A percentile compares a stretch with the other conserved stretches of the same genome.
Evolutionary conservation across 345 rosid species (phyloP).

Genomic region (Leavenworthia alabamica): DNA sequence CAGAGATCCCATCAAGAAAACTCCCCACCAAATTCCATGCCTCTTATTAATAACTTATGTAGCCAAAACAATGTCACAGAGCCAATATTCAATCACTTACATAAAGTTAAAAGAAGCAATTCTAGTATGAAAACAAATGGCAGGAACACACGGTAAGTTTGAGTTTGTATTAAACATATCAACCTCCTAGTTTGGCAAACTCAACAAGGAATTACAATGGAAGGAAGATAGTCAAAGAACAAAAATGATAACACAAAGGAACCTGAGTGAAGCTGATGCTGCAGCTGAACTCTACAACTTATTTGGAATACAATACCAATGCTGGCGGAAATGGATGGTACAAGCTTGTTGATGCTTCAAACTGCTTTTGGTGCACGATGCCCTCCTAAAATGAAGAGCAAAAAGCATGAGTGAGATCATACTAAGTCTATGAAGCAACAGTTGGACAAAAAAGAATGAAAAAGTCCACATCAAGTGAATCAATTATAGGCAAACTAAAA

Average conservation of each 20-base stretch:
- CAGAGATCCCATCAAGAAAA: conserved; percentile 31
- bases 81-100: not conserved
- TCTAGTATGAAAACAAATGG: not conserved
- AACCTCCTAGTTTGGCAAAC: conserved; percentile 12
- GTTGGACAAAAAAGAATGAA: not conserved
- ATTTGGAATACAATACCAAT: conserved; percentile 31
- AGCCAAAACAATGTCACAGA: conserved; percentile 8
- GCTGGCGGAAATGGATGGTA: conserved; percentile 19
- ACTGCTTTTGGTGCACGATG: conserved; percentile 38
- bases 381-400: conserved; percentile 32
- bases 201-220: conserved; percentile 24
- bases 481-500: not conserved
- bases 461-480: not conserved
- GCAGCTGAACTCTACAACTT: conserved; percentile 37
- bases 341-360: conserved; percentile 35
- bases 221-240: not conserved
- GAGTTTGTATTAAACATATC: no score
- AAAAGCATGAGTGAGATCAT: not conserved
- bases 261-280: conserved; percentile 36
- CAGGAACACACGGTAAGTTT: no score
- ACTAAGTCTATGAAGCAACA: not conserved
- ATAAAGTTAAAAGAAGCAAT: not conserved
- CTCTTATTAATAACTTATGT: conserved; percentile 23
- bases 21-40: conserved; percentile 32
- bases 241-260: conserved; percentile 27